Conservation (phyloP, 176 grass and related monocot genomes). For the Aegilops umbellulata region DNA sequence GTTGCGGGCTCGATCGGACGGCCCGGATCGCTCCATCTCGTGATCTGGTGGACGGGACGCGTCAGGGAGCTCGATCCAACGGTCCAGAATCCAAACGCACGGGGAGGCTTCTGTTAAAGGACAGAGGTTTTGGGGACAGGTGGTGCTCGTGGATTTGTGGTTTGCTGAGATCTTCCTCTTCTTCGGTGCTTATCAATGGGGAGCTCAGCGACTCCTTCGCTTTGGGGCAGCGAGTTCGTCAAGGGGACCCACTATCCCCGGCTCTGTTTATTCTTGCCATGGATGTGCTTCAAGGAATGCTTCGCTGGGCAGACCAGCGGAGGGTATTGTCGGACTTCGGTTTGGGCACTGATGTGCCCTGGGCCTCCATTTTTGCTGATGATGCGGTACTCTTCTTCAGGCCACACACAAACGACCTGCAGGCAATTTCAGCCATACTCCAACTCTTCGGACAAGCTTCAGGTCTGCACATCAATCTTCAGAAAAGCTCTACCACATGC, state of each 20-base stretch:
- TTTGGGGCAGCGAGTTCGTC: background rate
- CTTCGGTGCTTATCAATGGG: background rate
- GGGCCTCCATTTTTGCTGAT: background rate
- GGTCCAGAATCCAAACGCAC: no score
- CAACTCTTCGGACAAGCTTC: background rate
- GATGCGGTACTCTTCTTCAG: background rate
- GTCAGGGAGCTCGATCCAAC: no score
- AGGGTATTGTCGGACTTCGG: no score
- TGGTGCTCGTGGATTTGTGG: background rate
- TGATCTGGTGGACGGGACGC: no score
- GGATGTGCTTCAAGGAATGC: background rate
- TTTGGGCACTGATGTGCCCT: background rate
- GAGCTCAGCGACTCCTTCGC: background rate
- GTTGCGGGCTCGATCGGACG: no score
- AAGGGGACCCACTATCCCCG: background rate
- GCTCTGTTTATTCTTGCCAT: background rate
- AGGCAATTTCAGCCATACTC: background rate
- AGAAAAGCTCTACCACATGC: background rate
- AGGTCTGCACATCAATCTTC: background rate
- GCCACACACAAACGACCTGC: rapidly evolving
- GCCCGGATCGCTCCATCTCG: no score
- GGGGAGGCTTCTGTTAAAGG: no score
- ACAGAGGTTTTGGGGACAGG: background rate
- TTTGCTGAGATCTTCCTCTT: background rate
- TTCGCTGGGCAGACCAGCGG: background rate